Percentiles rank a stretch among this genome's conserved stretches.
These are phyloP conservation scores for Rhizopogon salebrosus DNA, from an alignment of 768 basidiomycete genomes.

Conservation along the genomic window DNA sequence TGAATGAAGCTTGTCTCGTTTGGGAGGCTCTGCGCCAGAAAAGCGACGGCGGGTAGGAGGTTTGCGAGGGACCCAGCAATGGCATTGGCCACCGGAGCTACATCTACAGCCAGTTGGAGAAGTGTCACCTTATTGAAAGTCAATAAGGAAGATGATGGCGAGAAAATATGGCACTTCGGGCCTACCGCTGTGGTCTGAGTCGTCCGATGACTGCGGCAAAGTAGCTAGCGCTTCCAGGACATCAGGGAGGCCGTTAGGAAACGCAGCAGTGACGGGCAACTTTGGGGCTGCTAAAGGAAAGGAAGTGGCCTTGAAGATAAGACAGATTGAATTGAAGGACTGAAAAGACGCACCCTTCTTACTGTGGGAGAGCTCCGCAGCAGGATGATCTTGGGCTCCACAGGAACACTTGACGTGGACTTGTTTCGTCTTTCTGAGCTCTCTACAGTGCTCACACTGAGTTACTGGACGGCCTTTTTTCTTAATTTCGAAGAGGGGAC, in stretches of 20 bases:
- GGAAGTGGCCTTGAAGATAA: conserved; percentile 42
- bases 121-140: conserved; percentile 41
- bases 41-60: conserved; percentile 30
- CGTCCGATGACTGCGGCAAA: conserved; percentile 39
- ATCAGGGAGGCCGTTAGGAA: conserved; percentile 72
- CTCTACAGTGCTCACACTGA: conserved; percentile 48
- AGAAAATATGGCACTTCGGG: conserved; percentile 41
- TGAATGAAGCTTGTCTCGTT: conserved; percentile 21
- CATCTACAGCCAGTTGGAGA: conserved; percentile 44
- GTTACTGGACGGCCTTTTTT: conserved; percentile 57
- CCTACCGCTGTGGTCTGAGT: conserved; percentile 67
- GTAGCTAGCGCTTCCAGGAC: conserved; percentile 52
- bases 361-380: conserved; percentile 24
- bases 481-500: conserved; percentile 79
- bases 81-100: conserved; percentile 42
- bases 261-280: conserved; percentile 68
- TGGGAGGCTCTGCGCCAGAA: conserved; percentile 23
- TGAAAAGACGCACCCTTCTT: conserved; percentile 60
- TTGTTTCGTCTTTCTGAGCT: conserved; percentile 41
- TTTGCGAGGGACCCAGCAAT: conserved; percentile 53
- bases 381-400: conserved; percentile 33
- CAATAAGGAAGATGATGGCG: conserved; percentile 35
- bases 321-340: conserved; percentile 14
- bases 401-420: conserved; percentile 41
- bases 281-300: conserved; percentile 44